Conservation (phyloP, 306 rosid species). For the Abrus precatorius region DNA sequence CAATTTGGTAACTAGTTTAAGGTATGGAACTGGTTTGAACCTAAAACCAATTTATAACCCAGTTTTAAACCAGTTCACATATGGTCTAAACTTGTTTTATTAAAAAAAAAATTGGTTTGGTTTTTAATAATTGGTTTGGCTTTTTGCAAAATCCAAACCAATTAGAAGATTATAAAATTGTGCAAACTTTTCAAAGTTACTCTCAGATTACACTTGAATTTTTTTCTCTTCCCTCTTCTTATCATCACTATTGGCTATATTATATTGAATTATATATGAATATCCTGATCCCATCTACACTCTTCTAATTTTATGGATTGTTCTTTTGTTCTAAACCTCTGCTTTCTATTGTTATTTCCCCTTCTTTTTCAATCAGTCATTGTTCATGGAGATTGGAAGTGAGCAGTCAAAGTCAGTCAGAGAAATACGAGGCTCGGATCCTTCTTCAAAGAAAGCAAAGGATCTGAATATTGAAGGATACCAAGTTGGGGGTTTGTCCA, state of each 20-base stretch:
- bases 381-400: slow-evolving; percentile 41
- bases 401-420: slow-evolving; percentile 43
- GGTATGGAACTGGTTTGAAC: too few species aligned
- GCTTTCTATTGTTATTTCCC: background rate
- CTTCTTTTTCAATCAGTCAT: background rate
- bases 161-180: background rate
- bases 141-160: too few species aligned
- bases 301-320: background rate
- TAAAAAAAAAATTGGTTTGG: too few species aligned
- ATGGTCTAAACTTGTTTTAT: too few species aligned
- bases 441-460: slow-evolving; percentile 54
- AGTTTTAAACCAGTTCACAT: too few species aligned
- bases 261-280: background rate
- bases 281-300: background rate
- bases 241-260: background rate
- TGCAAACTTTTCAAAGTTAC: slow-evolving; percentile 7
- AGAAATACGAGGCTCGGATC: slow-evolving; percentile 42
- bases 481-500: slow-evolving; percentile 83
- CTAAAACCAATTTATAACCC: too few species aligned
- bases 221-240: background rate
- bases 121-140: too few species aligned
- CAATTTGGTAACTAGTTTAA: too few species aligned
- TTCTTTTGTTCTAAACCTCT: slow-evolving; percentile 6
- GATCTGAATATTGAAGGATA: slow-evolving; percentile 79
- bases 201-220: background rate